Evolutionary conservation across 257 asterid species (phyloP).

Genomic region (Eucommia ulmoides): DNA sequence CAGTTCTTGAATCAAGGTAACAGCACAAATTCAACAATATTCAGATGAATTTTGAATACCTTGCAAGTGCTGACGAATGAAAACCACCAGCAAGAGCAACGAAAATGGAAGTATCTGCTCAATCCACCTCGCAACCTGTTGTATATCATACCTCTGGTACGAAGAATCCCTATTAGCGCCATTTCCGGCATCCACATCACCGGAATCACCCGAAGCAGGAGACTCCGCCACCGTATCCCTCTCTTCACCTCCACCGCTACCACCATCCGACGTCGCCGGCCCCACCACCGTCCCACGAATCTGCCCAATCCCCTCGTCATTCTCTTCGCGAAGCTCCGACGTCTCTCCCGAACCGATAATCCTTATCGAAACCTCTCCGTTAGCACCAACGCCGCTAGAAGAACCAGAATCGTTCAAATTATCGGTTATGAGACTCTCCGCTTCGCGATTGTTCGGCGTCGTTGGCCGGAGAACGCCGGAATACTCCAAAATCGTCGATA

Average conservation of each 20-base stretch:
- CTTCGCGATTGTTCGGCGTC: not conserved
- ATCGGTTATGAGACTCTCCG: not conserved
- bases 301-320: constrained; percentile 18
- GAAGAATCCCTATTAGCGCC: constrained; percentile 21
- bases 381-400: constrained; percentile 3
- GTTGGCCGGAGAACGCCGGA: not conserved
- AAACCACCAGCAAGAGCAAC: constrained; percentile 68
- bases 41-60: no score
- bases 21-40: no score
- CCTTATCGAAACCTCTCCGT: constrained; percentile 74
- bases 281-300: constrained; percentile 17
- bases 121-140: constrained; percentile 74
- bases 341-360: constrained; percentile 36
- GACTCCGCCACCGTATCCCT: not conserved
- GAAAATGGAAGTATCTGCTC: constrained; percentile 91
- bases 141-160: constrained; percentile 68
- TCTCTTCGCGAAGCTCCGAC: constrained; percentile 22
- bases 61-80: constrained; percentile 90
- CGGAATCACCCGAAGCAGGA: constrained; percentile 5
- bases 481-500: not conserved
- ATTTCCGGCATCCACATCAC: constrained; percentile 6
- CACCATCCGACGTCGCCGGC: constrained; percentile 5
- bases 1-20: no score
- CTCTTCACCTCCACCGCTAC: constrained; percentile 8
- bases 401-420: not conserved